Base-by-base conservation (phyloP, 305 asterid genomes). In the Fraxinus angustifolia region DNA sequence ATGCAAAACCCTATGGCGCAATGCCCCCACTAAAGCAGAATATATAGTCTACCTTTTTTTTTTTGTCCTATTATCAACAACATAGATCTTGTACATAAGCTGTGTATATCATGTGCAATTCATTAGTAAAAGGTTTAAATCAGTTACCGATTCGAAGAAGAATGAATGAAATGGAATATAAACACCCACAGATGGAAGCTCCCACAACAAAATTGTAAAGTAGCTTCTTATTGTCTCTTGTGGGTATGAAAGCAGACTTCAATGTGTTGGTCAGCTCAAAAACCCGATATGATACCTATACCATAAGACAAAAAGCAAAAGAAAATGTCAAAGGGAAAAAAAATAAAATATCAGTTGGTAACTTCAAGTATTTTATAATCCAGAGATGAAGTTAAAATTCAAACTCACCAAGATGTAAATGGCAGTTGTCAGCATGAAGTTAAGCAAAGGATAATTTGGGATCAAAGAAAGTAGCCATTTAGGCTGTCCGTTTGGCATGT, bases 251-350 rank as follows among this genome's bases (percentile, higher is more conserved):
- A 77, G 94, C 94, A 5, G 88, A 81, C 87, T 95, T 95, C 4
- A 95, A 93, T 31, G 91, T 92, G 85, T 95, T 95, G 75, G 98
- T 93, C 86, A 95, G 92, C 89, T 93, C 98, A 87, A 93, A 95
- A 75, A 93, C 87, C 56, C 99, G 83, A 85, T 84, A 84, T 7
- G 98, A 95, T 83, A 93, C 82, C 99, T 95, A 93, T 87, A 87
- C 65, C 78, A 34, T 77, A 21, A 17, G 36, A 10, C 36, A 31
- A 38, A 36, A 31, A 28, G 68, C 23, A 28, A 85, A 4, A 40
- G 50, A 60, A 48, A 62, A 38, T 42, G 74, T 68, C n/a, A 78
- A 30, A 67, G 56, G 56, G 23, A 19, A 50, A 73, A 26, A 79
- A 33, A 31, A 10, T n/a, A 33, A 62, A 26, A 76, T 1, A 88